phyloP scores from a whole-genome alignment of 768 basidiomycete genomes.

The Wakefieldia striispora region DNA sequence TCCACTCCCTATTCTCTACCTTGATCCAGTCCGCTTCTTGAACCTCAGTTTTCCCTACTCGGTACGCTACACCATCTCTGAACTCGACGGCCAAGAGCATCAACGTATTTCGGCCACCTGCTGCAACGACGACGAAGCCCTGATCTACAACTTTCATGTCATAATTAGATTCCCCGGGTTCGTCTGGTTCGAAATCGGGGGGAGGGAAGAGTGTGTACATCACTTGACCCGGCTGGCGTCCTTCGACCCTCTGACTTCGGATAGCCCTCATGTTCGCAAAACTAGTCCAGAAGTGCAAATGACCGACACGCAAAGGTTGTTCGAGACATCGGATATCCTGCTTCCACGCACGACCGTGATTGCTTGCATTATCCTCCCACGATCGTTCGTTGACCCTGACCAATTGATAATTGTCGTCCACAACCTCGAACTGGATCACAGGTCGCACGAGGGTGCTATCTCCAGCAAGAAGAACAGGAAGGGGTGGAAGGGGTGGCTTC shows the following conservation, averaged over 20 bases:
- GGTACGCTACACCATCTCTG: conserved; percentile 15
- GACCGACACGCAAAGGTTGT: neutral
- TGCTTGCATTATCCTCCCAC: neutral
- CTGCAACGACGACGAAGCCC: conserved; percentile 14
- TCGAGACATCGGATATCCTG: neutral
- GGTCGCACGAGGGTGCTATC: neutral
- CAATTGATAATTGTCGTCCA: neutral
- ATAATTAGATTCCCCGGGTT: neutral
- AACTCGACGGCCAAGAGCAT: conserved; percentile 15
- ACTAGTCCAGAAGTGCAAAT: conserved; percentile 17
- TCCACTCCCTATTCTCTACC: conserved; percentile 14
- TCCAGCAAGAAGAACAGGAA: neutral
- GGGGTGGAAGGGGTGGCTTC: neutral
- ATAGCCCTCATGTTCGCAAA: neutral
- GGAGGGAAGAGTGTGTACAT: neutral
- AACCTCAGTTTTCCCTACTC: neutral
- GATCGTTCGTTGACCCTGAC: conserved; percentile 3
- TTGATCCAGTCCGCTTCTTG: neutral
- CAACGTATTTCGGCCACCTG: neutral
- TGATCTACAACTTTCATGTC: conserved; percentile 2
- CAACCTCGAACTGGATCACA: conserved; percentile 6
- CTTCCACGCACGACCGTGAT: neutral
- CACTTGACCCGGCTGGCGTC: neutral
- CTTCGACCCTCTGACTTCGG: neutral
- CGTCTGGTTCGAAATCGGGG: neutral